Base-by-base conservation (phyloP, 768 basidiomycete species). In the Lactarius indigo region DNA sequence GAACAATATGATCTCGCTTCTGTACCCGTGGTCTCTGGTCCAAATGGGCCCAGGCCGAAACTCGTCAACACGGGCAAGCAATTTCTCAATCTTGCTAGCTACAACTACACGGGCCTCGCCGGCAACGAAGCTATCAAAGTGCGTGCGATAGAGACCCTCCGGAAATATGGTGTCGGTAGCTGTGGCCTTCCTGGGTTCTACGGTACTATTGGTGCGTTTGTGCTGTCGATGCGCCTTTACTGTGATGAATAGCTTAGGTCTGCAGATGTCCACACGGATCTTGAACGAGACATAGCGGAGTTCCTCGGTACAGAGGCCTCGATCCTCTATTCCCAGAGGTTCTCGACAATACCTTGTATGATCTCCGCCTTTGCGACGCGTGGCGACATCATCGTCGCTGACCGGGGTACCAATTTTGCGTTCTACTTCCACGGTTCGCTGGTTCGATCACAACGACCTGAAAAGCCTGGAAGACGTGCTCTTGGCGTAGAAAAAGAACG, bases 161-260 rank as follows among this genome's bases (percentile, higher is more conserved):
- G 88, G 58, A 89, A 90, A 75, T 98, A 97, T 70, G 96, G 97
- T 30, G 82, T 97, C 2, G 96, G 96, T 8, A 92, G 90, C 68
- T 99, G 97, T 73, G 96, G 97, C 2, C 97, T 96, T 47, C 89
- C 95, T 31, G 94, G 95, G 12, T 99, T 99, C 80, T 98, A 98
- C 75, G 97, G 97, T 17, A 96, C 92, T 3, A 82, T 97, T 52
- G 96, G 95, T 96, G 67, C 63, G 89, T 80, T 41, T 31, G 56
- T 47, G 61, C 26, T 12, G 18, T 28, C 33, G 1, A 18, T 7
- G 55, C 31, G n/a, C 20, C 0, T 12, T 30, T 33, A 37, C 47
- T 31, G 41, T 42, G 44, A 56, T 23, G 44, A 28, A 3, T 23
- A 31, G 2, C 1, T 23, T 47, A 0, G 10, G n/a, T 35, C 30